Conservation (phyloP, 352 stramenopile species). For the Phytopythium litorale region DNA sequence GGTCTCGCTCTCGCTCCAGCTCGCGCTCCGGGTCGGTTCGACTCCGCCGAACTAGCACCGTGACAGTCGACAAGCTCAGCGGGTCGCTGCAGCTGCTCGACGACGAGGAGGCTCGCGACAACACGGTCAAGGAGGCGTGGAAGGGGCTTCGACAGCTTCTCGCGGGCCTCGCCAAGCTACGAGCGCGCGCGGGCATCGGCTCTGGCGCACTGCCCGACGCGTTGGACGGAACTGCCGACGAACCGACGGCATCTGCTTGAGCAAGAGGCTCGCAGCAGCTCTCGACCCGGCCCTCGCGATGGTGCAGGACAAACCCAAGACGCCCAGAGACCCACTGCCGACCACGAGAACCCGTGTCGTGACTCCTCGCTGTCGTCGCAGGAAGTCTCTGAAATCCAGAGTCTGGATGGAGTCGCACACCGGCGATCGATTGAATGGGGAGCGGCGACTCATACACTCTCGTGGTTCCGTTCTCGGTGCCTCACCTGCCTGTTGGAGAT, state of each 20-base stretch:
- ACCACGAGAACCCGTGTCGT: no score
- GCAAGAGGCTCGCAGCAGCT: neutral
- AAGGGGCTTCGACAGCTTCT: conserved; percentile 73
- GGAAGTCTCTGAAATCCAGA: no score
- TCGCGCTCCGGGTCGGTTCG: neutral
- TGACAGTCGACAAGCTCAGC: conserved; percentile 11
- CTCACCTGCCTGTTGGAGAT: no score
- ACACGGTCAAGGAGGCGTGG: conserved; percentile 64
- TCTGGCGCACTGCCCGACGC: conserved; percentile 59
- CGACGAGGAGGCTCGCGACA: conserved; percentile 27
- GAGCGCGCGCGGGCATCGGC: conserved; percentile 40
- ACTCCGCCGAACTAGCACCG: conserved; percentile 15
- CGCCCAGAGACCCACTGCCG: no score
- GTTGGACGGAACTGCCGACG: conserved; percentile 19
- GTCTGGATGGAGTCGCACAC: no score
- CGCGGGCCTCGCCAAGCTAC: conserved; percentile 53
- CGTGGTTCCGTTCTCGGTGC: no score
- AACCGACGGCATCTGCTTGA: neutral
- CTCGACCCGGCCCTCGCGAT: no score
- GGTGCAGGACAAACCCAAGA: no score
- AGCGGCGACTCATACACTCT: no score
- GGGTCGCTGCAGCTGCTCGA: conserved; percentile 28
- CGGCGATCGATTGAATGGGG: no score
- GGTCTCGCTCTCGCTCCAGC: no score
- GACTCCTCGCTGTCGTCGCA: no score